Conservation (phyloP, 225 moss, liverwort and hornwort genomes). For the Anthoceros angustus region DNA sequence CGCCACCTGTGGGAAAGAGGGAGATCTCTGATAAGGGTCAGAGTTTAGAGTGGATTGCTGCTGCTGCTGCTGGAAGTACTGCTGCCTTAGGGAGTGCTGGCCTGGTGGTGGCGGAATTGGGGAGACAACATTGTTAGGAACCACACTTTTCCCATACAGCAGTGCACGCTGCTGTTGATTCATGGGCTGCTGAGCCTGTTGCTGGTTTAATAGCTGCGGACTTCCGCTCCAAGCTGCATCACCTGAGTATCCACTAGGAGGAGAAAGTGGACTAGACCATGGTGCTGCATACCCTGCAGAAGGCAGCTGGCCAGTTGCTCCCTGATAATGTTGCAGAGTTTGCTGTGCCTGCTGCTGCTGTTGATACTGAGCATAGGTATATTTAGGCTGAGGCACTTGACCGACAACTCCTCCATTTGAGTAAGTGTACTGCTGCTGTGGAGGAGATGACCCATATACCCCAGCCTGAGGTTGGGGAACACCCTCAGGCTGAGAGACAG, state of each 20-base stretch:
- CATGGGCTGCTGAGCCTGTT: constrained; percentile 34
- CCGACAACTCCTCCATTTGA: not conserved
- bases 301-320: not conserved
- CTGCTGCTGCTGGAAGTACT: constrained; percentile 35
- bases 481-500: not conserved
- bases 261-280: not conserved
- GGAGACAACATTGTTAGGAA: constrained; percentile 22
- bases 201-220: constrained; percentile 36
- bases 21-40: constrained; percentile 15
- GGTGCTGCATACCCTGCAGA: not conserved
- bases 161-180: constrained; percentile 46
- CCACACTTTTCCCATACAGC: constrained; percentile 19
- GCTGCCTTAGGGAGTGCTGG: constrained; percentile 29
- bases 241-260: constrained; percentile 12
- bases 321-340: constrained; percentile 5
- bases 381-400: not conserved
- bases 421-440: not conserved
- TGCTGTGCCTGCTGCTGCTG: constrained; percentile 21
- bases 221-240: constrained; percentile 23
- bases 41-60: constrained; percentile 11
- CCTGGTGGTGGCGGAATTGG: constrained; percentile 39
- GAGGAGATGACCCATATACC: not conserved
- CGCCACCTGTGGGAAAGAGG: constrained; percentile 17
- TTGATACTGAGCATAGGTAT: constrained; percentile 17
- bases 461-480: not conserved